Base-by-base conservation (phyloP, 2,329 filamentous ascomycete genomes). In the Fusarium penzigii region DNA sequence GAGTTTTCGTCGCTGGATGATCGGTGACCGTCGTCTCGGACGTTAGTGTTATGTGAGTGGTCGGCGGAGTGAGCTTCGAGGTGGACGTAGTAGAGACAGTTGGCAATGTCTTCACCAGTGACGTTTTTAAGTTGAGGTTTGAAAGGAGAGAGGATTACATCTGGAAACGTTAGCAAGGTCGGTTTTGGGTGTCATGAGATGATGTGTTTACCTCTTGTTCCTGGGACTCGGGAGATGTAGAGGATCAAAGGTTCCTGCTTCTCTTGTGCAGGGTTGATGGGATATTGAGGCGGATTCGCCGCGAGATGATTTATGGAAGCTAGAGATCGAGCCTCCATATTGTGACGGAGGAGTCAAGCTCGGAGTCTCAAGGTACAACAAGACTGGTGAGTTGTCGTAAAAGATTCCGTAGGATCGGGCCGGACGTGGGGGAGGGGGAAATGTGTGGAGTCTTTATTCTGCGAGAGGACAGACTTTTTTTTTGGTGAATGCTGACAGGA, bases 181-280 rank as follows among this genome's bases (percentile, higher is more conserved):
- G 52, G 50, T 44, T 40, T 48, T 17, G 48, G 20, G 25, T 39
- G 65, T 53, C 58, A 59, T 59, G 49, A 36, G 48, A 51, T 46
- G 53, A 40, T 40, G 17, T 29, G 29, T 69, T 59, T 77, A 92
- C 91, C 90, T 86, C 86, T 85, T 57, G 89, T 96, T 17, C 93
- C 93, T 1, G 94, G 94, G 1, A 99, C 93, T 60, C 93, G 81
- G 36, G 93, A 91, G 60, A 99, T 95, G 73, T 99, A 99, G 39
- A 99, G 81, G 3, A 87, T 85, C 46, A 97, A 72, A 5, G 90
- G 85, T 45, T 90, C 84, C 57, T 87, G 82, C 57, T 78, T 82
- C 63, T 81, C 75, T 61, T 88, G 85, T 3, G 85, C 83, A 6
- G 90, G 88, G 66, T 90, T 90, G 65, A 88, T 82, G 45, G 91